Conservation (phyloP, 768 basidiomycete genomes). For the Leccinellum rugosiceps region DNA sequence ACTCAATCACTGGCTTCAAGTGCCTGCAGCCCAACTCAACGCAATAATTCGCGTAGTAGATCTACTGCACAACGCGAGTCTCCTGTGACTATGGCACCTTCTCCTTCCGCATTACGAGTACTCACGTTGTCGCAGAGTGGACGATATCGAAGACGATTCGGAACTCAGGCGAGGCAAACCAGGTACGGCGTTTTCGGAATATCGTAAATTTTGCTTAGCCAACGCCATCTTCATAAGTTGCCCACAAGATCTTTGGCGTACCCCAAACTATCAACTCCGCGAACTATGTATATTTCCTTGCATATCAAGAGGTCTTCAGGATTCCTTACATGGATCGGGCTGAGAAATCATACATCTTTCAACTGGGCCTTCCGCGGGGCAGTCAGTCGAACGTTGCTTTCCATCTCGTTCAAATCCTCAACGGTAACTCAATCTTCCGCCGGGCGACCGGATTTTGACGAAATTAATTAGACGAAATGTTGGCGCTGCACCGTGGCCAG, state of each 20-base stretch:
- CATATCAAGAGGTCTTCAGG: slow-evolving; percentile 74
- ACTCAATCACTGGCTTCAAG: slow-evolving; percentile 90
- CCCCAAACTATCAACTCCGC: slow-evolving; percentile 97
- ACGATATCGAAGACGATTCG: slow-evolving; percentile 94
- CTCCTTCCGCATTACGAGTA: neutral
- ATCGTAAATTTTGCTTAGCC: neutral
- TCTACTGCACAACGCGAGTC: slow-evolving; percentile 91
- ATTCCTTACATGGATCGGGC: slow-evolving; percentile 7
- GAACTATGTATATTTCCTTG: slow-evolving; percentile 96
- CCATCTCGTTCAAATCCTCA: slow-evolving; percentile 70
- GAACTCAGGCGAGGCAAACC: slow-evolving; percentile 83
- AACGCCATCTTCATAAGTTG: slow-evolving; percentile 45
- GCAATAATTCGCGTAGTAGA: slow-evolving; percentile 78
- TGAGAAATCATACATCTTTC: slow-evolving; percentile 34
- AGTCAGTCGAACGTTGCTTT: slow-evolving; percentile 23
- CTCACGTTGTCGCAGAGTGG: slow-evolving; percentile 53
- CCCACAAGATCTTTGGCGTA: slow-evolving; percentile 94
- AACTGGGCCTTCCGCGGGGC: slow-evolving; percentile 22
- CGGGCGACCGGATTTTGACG: neutral
- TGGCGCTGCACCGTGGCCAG: slow-evolving; percentile 89
- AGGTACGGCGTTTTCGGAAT: slow-evolving; percentile 39
- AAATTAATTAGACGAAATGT: slow-evolving; percentile 50
- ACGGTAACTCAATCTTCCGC: slow-evolving; percentile 40
- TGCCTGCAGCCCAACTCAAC: slow-evolving; percentile 66
- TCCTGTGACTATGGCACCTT: slow-evolving; percentile 57